These are phyloP conservation scores for Lizonia empirigonia DNA, from an alignment of 2,329 filamentous ascomycete genomes.

Conservation along the genomic window DNA sequence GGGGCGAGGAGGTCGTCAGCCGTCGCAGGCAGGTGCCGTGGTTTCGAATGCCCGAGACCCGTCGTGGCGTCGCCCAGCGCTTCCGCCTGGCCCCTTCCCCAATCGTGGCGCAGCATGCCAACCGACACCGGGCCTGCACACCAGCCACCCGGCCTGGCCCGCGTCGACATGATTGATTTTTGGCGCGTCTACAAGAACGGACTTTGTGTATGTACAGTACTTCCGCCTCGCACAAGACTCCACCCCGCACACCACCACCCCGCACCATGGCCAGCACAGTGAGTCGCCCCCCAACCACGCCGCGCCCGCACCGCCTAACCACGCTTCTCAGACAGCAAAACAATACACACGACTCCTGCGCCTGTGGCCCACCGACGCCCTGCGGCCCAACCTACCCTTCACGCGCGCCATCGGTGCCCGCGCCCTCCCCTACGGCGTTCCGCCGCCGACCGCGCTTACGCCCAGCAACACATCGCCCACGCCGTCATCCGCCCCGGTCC, in stretches of 20 bases:
- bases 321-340: constrained; percentile 47
- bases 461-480: constrained; percentile 5
- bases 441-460: constrained; percentile 28
- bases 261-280: constrained; percentile 28
- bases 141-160: too few relatives aligned
- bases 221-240: not conserved
- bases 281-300: not conserved
- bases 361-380: constrained; percentile 57
- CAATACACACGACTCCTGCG: constrained; percentile 58
- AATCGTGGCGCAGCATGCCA: constrained; percentile 10
- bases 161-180: constrained; percentile 19
- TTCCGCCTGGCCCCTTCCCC: not conserved
- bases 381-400: constrained; percentile 56
- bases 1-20: constrained; percentile 9
- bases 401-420: constrained; percentile 52
- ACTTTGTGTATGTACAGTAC: too few relatives aligned
- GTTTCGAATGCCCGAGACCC: constrained; percentile 3
- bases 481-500: constrained; percentile 13
- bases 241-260: not conserved
- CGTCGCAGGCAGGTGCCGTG: constrained; percentile 4
- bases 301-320: not conserved
- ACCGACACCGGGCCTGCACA: not conserved
- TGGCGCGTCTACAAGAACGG: too few relatives aligned
- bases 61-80: not conserved
- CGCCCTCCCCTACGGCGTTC: constrained; percentile 39